Base-by-base conservation (phyloP, 441 rosid genomes). In the Syzygium malaccense region DNA sequence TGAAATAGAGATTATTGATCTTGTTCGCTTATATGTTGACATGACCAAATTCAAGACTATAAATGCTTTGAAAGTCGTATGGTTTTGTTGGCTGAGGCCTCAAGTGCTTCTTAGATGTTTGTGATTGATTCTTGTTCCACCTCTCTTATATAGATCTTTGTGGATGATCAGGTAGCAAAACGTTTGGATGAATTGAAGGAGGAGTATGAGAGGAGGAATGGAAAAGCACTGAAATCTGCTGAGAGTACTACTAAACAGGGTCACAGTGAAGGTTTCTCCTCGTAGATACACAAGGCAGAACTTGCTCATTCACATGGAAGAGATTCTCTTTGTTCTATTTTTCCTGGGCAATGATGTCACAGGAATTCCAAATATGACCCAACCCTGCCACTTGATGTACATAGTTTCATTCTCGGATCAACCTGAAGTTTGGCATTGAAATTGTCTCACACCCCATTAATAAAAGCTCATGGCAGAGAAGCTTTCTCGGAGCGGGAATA, bases 161-260 rank as follows among this genome's bases (percentile, higher is more conserved):
- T 37, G 80, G 51, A 32, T 62, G 85, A 32, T 55, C 75, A 97
- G 99, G 97, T 98, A 51, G 90, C 96, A 28, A 94, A 92, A 94
- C 95, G 92, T 66, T 91, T 96, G 93, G 97, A 93, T 88, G 97
- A 94, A 78, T 91, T 96, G 89, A 96, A 92, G 90, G 92, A 88
- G 5, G 95, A 94, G 87, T 90, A 94, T 89, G 94, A 94, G 87
- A 94, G 89, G 93, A 89, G 89, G 66, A 88, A 89, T 17, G 94
- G 92, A 83, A 95, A 95, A 88, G 85, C 56, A 54, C 88, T 89
- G 87, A 88, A 91, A 89, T 86, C 92, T 57, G 10, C 88, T 71
- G 93, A 92, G 87, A n/a, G 28, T 86, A 89, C 85, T 53, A 86
- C 41, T 86, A 87, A 88, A 87, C 89, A 90, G 90, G 88, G 87